Evolutionary conservation across 2,329 filamentous ascomycete species (phyloP).

Genomic region (Trichoderma breve): DNA sequence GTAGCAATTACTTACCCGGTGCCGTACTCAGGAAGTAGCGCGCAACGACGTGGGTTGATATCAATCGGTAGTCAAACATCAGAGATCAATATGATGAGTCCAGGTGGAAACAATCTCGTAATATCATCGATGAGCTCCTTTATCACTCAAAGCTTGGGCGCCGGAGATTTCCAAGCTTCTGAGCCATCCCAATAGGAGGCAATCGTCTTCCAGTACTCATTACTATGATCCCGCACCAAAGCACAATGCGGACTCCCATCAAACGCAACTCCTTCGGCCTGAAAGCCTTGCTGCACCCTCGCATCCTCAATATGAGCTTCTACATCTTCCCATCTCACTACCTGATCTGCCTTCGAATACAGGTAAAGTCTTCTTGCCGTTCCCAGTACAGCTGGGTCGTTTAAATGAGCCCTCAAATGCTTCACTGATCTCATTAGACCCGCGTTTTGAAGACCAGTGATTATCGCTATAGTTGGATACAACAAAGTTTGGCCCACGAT

Average conservation of each 20-base stretch:
- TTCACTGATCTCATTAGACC: not conserved
- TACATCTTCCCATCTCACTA: not conserved
- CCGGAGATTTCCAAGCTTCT: not conserved
- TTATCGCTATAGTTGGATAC: not conserved
- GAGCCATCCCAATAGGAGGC: not conserved
- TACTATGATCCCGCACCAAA: not conserved
- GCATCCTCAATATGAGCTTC: not conserved
- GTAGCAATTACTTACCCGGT: too few species aligned
- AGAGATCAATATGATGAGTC: not conserved
- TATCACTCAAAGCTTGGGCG: not conserved
- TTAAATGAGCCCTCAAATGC: not conserved
- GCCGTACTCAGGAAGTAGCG: too few species aligned
- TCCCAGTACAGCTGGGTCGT: not conserved
- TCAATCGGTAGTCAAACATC: too few species aligned
- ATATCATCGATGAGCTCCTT: not conserved
- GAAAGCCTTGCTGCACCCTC: not conserved
- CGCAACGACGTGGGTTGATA: too few species aligned
- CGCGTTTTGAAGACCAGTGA: not conserved
- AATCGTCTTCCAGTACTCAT: not conserved
- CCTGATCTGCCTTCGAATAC: not conserved
- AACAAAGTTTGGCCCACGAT: not conserved
- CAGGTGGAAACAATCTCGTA: not conserved
- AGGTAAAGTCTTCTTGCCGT: not conserved
- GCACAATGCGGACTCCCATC: not conserved
- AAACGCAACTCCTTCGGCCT: not conserved